Evolutionary conservation across 2,329 filamentous ascomycete genomes (phyloP).

Genomic region (Trichoderma sp.): DNA sequence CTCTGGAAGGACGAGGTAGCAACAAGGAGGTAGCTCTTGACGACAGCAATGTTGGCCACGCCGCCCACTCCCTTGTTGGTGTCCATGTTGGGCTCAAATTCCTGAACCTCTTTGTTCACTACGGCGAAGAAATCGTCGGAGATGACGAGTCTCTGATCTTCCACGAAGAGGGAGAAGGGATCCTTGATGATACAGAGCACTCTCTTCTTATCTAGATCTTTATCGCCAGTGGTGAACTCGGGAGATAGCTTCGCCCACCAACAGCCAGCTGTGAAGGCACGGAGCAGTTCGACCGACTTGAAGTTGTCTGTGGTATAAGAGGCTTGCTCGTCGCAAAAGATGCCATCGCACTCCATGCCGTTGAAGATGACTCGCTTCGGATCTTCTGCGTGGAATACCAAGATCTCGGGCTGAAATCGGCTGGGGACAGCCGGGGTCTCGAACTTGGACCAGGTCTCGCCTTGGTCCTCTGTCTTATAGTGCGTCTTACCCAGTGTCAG

Average conservation of each 20-base stretch:
- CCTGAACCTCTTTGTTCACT: constrained; percentile 48
- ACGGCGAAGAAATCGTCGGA: constrained; percentile 80
- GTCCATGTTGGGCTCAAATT: constrained; percentile 76
- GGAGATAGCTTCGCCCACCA: constrained; percentile 81
- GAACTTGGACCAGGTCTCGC: constrained; percentile 78
- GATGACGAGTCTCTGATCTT: constrained; percentile 74
- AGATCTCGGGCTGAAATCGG: constrained; percentile 47
- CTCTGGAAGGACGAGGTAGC: constrained; percentile 77
- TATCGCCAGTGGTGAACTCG: constrained; percentile 67
- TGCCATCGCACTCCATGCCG: constrained; percentile 64
- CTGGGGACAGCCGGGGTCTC: constrained; percentile 58
- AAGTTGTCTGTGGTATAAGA: constrained; percentile 87
- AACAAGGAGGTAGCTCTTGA: constrained; percentile 83
- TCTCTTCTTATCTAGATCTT: constrained; percentile 64
- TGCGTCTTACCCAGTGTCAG: constrained; percentile 68
- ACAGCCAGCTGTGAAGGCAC: constrained; percentile 70
- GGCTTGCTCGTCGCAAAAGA: constrained; percentile 61
- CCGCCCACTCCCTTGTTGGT: constrained; percentile 72
- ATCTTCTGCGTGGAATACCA: constrained; percentile 82
- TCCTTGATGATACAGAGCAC: constrained; percentile 79
- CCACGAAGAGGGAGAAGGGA: constrained; percentile 65
- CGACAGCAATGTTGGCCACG: constrained; percentile 75
- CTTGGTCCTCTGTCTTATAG: constrained; percentile 80
- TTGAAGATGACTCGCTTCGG: constrained; percentile 84
- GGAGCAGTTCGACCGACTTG: constrained; percentile 63